A percentile compares a stretch with the other conserved stretches of the same genome.
Evolutionary conservation across 2,329 filamentous ascomycete species (phyloP).

Genomic region (Periconia sp.): DNA sequence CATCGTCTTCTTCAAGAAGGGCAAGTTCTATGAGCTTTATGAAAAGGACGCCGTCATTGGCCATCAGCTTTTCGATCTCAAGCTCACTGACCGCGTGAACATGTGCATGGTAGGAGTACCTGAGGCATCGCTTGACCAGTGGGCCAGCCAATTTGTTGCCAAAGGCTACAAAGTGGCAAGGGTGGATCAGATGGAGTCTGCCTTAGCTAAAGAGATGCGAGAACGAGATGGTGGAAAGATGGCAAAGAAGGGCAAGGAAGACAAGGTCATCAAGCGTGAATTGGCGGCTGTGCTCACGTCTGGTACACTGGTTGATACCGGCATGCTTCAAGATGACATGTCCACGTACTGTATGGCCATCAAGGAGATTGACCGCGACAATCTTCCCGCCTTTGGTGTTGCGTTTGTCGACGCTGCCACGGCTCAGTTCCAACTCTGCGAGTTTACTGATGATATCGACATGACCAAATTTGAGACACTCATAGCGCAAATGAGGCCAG

Average conservation of each 20-base stretch:
- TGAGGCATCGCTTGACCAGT: slow-evolving; percentile 92
- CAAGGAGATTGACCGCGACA: slow-evolving; percentile 73
- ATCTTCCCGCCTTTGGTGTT: slow-evolving; percentile 83
- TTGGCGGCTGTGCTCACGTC: slow-evolving; percentile 88
- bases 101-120: slow-evolving; percentile 99
- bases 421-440: slow-evolving; percentile 90
- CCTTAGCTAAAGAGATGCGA: slow-evolving; percentile 97
- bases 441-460: slow-evolving; percentile 90
- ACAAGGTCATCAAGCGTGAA: slow-evolving; percentile 93
- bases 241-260: slow-evolving; percentile 66
- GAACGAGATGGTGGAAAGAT: slow-evolving; percentile 71
- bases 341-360: slow-evolving; percentile 95
- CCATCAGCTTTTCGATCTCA: slow-evolving; percentile 95
- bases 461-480: slow-evolving; percentile 98
- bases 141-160: slow-evolving; percentile 97
- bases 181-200: slow-evolving; percentile 96
- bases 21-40: slow-evolving; percentile 98
- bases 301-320: slow-evolving; percentile 91
- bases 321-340: slow-evolving; percentile 98
- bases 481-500: slow-evolving; percentile 87
- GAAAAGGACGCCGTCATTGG: slow-evolving; percentile 97
- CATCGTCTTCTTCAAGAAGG: slow-evolving; percentile 99
- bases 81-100: slow-evolving; percentile 96
- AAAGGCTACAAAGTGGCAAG: slow-evolving; percentile 97
- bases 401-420: slow-evolving; percentile 96